Base-by-base conservation (phyloP, 768 basidiomycete species). In the Tephrocybe sp. region DNA sequence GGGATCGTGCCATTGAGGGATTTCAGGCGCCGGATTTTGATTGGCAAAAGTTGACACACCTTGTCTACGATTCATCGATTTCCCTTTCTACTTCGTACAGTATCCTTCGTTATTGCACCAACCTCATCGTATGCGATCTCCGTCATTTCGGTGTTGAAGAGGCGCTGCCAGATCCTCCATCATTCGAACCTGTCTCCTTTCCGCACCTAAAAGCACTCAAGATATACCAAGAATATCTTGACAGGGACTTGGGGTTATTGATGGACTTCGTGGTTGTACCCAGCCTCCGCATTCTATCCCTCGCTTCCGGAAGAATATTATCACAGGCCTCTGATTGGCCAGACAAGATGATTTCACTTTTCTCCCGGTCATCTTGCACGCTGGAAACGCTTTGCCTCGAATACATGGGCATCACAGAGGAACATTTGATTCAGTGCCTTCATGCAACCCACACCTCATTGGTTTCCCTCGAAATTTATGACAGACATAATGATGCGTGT, bases 191-290 rank as follows among this genome's bases (percentile, higher is more conserved):
- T 25, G 40, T 61, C 23, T 18, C 29, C 30, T 49, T 62, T 12
- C 52, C 57, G 18, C 27, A 53, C 33, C 58, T 64, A 18, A 37
- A 50, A 36, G 49, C 47, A 1, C 39, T 63, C 13, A 44, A 52
- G 9, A 50, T 65, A 12, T 61, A 61, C 40, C 61, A 62, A 36
- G 54, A 49, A 8, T 40, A 45, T 16, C 57, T 62, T 13, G 55
- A 64, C 37, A 30, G 54, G 15, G 61, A 57, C 15, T 54, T 64
- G 45, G 52, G 57, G 3, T 30, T 53, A 12, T 50, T 65, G 18
- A 49, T 65, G 48, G 54, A 59, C 36, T 43, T 50, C 3, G 41
- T 63, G 16, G 19, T 46, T 11, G 57, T 54, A 40, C 62, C 64
- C 4, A 41, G 40, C 18, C 46, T 65, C 5, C n/a, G 24, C 1